These are phyloP conservation scores for Herpetospermum pedunculosum DNA, from an alignment of 306 rosid genomes.

Conservation along the genomic window DNA sequence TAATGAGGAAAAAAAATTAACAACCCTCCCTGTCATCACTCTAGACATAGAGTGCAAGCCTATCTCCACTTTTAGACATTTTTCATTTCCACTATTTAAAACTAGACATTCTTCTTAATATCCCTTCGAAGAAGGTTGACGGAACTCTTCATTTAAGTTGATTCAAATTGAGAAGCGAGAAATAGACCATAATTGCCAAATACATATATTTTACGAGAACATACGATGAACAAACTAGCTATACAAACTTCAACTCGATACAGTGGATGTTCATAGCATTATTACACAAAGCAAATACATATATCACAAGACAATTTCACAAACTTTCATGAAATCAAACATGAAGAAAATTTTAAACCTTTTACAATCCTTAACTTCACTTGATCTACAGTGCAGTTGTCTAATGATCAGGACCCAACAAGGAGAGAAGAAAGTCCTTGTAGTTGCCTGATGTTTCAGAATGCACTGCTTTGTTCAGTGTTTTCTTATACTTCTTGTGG, in stretches of 20 bases:
- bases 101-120: too few relatives aligned
- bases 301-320: too few relatives aligned
- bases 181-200: too few relatives aligned
- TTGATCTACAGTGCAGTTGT: neutral
- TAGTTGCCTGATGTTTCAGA: conserved; percentile 74
- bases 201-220: neutral
- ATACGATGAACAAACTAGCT: neutral
- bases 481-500: conserved; percentile 40
- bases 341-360: neutral
- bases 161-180: too few relatives aligned
- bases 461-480: conserved; percentile 56
- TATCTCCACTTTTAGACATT: too few relatives aligned
- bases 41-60: too few relatives aligned
- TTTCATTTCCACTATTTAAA: too few relatives aligned
- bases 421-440: conserved; percentile 52
- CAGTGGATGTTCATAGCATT: neutral
- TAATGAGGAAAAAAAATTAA: too few relatives aligned
- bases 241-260: neutral
- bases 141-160: too few relatives aligned
- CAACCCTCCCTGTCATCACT: too few relatives aligned
- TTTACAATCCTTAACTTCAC: neutral
- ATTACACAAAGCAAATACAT: neutral
- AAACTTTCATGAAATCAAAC: too few relatives aligned
- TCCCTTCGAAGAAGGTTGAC: too few relatives aligned
- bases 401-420: conserved; percentile 26